These are phyloP conservation scores for Lachnellula occidentalis DNA, from an alignment of 2,329 filamentous ascomycete species.

Conservation along the genomic window DNA sequence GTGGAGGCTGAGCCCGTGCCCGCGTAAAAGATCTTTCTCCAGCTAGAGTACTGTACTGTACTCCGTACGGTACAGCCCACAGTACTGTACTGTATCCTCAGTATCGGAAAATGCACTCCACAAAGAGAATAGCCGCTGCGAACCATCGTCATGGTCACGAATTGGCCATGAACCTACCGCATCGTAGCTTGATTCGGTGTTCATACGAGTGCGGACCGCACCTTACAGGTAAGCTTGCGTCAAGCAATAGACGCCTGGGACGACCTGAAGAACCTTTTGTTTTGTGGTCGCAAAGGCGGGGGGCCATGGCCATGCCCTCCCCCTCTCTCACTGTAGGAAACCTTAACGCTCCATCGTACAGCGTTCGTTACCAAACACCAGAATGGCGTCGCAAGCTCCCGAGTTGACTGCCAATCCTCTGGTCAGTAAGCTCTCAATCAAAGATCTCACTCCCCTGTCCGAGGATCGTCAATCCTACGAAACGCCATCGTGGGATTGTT, in stretches of 20 bases:
- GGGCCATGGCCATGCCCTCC: too few relatives aligned
- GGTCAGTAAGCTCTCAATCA: neutral
- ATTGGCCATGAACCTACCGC: constrained; percentile 1
- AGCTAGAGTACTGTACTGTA: too few relatives aligned
- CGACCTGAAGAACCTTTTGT: neutral
- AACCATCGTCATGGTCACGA: constrained; percentile 10
- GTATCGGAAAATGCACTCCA: neutral
- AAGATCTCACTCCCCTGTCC: neutral
- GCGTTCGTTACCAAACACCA: neutral
- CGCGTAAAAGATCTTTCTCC: neutral
- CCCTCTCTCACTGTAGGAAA: too few relatives aligned
- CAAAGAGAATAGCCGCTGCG: constrained; percentile 2
- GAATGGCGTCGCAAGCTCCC: neutral
- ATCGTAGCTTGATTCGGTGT: neutral
- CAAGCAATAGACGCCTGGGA: constrained; percentile 1
- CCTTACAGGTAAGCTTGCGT: neutral
- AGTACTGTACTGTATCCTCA: neutral
- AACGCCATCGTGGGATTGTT: neutral
- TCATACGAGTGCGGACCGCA: too few relatives aligned
- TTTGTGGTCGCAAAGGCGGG: neutral
- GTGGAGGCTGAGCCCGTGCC: constrained; percentile 3
- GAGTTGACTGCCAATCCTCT: neutral
- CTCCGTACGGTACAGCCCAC: too few relatives aligned
- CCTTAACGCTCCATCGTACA: neutral
- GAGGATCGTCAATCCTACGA: neutral